phyloP scores from a whole-genome alignment of 1,284 basidiomycete genomes.

The Abortiporus biennis region DNA sequence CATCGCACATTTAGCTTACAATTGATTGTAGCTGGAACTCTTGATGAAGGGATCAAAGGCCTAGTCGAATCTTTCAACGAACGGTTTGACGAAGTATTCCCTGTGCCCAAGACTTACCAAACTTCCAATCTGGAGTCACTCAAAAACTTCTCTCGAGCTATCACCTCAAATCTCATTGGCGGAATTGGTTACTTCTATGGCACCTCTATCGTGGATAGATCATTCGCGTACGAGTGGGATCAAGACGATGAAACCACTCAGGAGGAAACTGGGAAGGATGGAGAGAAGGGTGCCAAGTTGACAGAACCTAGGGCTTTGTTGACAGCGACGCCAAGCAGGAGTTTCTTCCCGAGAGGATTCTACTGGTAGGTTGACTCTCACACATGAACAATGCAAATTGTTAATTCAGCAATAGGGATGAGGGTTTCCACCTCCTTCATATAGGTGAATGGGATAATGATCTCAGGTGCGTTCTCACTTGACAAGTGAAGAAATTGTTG shows the following conservation, averaged over 20 bases:
- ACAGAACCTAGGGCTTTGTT: slow-evolving; percentile 75
- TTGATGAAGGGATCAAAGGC: slow-evolving; percentile 66
- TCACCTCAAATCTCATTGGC: slow-evolving; percentile 86
- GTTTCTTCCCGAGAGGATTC: slow-evolving; percentile 94
- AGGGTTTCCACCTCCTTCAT: slow-evolving; percentile 90
- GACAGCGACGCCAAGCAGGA: slow-evolving; percentile 90
- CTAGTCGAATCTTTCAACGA: slow-evolving; percentile 56
- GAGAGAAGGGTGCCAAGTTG: slow-evolving; percentile 50
- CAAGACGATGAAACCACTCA: slow-evolving; percentile 58
- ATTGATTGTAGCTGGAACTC: slow-evolving; percentile 38
- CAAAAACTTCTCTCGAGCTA: slow-evolving; percentile 74
- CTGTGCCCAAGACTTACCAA: slow-evolving; percentile 50
- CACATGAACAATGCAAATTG: slow-evolving; percentile 6
- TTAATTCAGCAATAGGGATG: slow-evolving; percentile 63
- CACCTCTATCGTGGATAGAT: slow-evolving; percentile 80
- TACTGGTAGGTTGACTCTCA: slow-evolving; percentile 65
- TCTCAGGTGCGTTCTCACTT: slow-evolving; percentile 49
- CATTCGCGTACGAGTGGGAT: slow-evolving; percentile 87
- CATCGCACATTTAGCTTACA: background rate
- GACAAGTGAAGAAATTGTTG: background rate
- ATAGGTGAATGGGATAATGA: slow-evolving; percentile 92
- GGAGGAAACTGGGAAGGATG: slow-evolving; percentile 35
- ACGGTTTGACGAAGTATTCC: slow-evolving; percentile 68
- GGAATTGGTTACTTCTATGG: slow-evolving; percentile 95
- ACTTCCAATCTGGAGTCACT: slow-evolving; percentile 44